phyloP scores from a whole-genome alignment of 495 filamentous ascomycete genomes.

The Penicillium ucsense region DNA sequence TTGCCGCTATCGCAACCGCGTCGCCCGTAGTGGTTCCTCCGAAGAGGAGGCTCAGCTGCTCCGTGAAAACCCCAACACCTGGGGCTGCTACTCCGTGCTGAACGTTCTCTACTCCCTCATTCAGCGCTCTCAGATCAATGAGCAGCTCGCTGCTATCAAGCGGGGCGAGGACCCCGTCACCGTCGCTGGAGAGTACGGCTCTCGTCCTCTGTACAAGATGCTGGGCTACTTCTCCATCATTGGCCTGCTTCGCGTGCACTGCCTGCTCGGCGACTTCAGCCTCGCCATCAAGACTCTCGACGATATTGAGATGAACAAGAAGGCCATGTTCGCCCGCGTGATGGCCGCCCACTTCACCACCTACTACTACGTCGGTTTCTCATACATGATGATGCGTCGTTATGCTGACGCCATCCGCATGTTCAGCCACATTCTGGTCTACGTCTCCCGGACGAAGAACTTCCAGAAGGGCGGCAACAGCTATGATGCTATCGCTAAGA shows the following conservation, averaged over 20 bases:
- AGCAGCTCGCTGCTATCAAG: slow-evolving; percentile 92
- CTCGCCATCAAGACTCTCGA: slow-evolving; percentile 97
- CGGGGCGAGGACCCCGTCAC: slow-evolving; percentile 74
- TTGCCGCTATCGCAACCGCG: slow-evolving; percentile 85
- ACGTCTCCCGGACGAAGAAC: slow-evolving; percentile 98
- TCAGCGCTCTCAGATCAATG: slow-evolving; percentile 92
- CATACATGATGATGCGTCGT: slow-evolving; percentile 99
- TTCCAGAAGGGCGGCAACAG: slow-evolving; percentile 94
- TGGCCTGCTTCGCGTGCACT: slow-evolving; percentile 91
- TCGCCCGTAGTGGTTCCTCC: slow-evolving; percentile 76
- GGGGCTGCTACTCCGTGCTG: slow-evolving; percentile 98
- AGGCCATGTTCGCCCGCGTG: slow-evolving; percentile 98
- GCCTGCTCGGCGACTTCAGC: slow-evolving; percentile 93
- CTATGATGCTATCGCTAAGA: slow-evolving; percentile 97
- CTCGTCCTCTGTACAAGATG: slow-evolving; percentile 90
- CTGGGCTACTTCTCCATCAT: slow-evolving; percentile 99
- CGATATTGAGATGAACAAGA: slow-evolving; percentile 99
- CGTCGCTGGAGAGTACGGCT: slow-evolving; percentile 90
- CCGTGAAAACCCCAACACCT: slow-evolving; percentile 93
- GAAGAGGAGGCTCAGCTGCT: slow-evolving; percentile 85
- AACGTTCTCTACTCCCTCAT: slow-evolving; percentile 99
- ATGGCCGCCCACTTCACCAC: slow-evolving; percentile 99
- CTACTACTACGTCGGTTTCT: slow-evolving; percentile 99
- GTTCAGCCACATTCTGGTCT: slow-evolving; percentile 99
- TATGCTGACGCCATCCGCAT: slow-evolving; percentile 98